Percentiles rank a stretch among this genome's conserved stretches.
phyloP scores from a whole-genome alignment of 169 alveolate species.

The Neospora caninum region DNA sequence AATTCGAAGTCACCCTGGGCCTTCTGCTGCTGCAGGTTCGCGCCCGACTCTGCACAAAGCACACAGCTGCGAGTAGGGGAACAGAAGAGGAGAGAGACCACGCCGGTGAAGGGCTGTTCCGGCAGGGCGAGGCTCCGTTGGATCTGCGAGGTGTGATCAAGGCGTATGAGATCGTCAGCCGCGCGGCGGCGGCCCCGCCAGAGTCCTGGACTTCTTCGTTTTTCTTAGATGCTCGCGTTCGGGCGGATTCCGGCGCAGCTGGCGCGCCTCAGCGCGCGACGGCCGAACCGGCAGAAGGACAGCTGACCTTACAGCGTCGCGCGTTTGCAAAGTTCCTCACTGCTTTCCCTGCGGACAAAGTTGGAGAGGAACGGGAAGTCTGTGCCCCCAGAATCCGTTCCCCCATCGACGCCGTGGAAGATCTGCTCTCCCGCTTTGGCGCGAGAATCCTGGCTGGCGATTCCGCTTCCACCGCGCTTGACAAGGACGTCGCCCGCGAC shows the following conservation, averaged over 20 bases:
- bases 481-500: not conserved
- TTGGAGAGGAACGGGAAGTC: not conserved
- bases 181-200: not conserved
- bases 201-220: not conserved
- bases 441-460: not conserved
- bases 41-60: not conserved
- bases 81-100: not conserved
- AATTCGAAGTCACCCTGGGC: slow-evolving; percentile 1
- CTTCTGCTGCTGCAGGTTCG: not conserved
- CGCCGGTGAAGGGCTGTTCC: no score
- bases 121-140: no score
- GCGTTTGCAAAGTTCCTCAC: not conserved
- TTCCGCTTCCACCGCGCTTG: not conserved
- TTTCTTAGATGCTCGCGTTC: no score
- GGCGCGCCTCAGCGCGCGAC: not conserved
- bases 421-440: not conserved
- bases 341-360: not conserved
- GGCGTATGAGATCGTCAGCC: not conserved
- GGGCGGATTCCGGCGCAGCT: not conserved
- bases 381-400: not conserved
- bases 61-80: not conserved
- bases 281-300: not conserved
- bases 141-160: no score
- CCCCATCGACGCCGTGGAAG: not conserved
- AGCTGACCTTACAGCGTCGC: not conserved